Base-by-base conservation (phyloP, 345 rosid genomes). In the Psidium guajava region DNA sequence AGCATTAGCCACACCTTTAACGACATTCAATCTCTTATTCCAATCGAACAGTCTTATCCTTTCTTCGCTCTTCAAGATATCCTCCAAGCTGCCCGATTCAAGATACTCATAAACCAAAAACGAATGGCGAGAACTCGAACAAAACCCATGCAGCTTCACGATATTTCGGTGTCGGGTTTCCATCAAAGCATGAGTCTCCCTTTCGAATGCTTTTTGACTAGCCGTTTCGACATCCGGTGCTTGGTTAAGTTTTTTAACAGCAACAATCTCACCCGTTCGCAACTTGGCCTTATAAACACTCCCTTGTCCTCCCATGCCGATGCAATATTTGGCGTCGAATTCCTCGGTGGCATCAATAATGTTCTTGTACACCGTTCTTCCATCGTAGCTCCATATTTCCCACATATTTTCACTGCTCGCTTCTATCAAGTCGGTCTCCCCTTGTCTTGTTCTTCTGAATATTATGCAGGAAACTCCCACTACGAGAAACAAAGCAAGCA, bases 151-250 rank as follows among this genome's bases (percentile, higher is more conserved):
- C 2, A 89, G 84, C 58, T 88, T 88, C 50, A 92, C 89, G 5
- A 92, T 81, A 28, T 88, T 91, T 2, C 91, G 88, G n/a, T 92
- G 94, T n/a, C 88, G 86, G 47, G 90, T 87, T 16, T 87, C 86
- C 2, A 87, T 83, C 40, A 91, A 86, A 7, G 87, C 85, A 14
- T 25, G 54, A 6, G 90, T 88, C 73, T 92, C 94, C 8, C 87
- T 90, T 54, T 69, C 8, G 6, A 92, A 91, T 5, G 85, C 90
- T 54, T 87, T 88, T n/a, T 20, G 73, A 5, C 49, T 12, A 1
- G 20, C 49, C 21, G 24, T 50, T n/a, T 57, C 87, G 6, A 54
- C 52, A 8, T 75, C 36, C 4, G 13, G 59, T 1, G 51, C 27
- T 15, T 12, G 4, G 2, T 86, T 85, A 12, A 89, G 44, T 83